phyloP scores from a whole-genome alignment of 495 filamentous ascomycete genomes.

The Xylaria scruposa region DNA sequence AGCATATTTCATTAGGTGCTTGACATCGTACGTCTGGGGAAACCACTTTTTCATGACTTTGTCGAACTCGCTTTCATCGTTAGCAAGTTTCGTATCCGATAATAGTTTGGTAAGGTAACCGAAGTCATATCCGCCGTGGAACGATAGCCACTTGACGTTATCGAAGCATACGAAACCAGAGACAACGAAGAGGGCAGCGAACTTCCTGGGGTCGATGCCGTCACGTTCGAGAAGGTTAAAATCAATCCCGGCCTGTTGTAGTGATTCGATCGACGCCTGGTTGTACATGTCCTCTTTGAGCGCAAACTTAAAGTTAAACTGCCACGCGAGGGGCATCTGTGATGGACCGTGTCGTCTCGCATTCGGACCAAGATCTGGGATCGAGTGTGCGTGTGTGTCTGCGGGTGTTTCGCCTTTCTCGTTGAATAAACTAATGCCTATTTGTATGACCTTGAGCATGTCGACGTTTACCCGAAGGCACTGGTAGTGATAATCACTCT shows the following conservation, averaged over 20 bases:
- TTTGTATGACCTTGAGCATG: slow-evolving; percentile 93
- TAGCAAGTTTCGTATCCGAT: slow-evolving; percentile 76
- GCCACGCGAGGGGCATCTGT: slow-evolving; percentile 88
- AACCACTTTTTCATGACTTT: slow-evolving; percentile 87
- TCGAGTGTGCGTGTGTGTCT: slow-evolving; percentile 59
- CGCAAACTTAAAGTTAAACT: slow-evolving; percentile 98
- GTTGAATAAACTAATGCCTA: slow-evolving; percentile 91
- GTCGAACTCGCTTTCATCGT: slow-evolving; percentile 87
- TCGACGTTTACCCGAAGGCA: slow-evolving; percentile 97
- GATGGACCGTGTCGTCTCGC: slow-evolving; percentile 56
- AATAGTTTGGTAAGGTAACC: slow-evolving; percentile 95
- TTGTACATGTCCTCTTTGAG: slow-evolving; percentile 96
- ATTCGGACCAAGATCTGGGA: slow-evolving; percentile 53
- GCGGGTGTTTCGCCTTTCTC: slow-evolving; percentile 85
- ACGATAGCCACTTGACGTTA: slow-evolving; percentile 93
- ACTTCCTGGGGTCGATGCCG: slow-evolving; percentile 90
- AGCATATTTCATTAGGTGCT: slow-evolving; percentile 87
- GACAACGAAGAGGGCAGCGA: slow-evolving; percentile 85
- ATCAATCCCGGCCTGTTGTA: slow-evolving; percentile 86
- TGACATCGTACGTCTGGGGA: slow-evolving; percentile 91
- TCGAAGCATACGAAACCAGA: slow-evolving; percentile 90
- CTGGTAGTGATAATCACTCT: slow-evolving; percentile 98
- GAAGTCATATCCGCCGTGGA: slow-evolving; percentile 99
- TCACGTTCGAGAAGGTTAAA: slow-evolving; percentile 80
- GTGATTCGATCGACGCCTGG: slow-evolving; percentile 86